A percentile compares a stretch with the other conserved stretches of the same genome.
Evolutionary conservation across 345 rosid genomes (phyloP).

Genomic region (Streptanthus diversifolius): DNA sequence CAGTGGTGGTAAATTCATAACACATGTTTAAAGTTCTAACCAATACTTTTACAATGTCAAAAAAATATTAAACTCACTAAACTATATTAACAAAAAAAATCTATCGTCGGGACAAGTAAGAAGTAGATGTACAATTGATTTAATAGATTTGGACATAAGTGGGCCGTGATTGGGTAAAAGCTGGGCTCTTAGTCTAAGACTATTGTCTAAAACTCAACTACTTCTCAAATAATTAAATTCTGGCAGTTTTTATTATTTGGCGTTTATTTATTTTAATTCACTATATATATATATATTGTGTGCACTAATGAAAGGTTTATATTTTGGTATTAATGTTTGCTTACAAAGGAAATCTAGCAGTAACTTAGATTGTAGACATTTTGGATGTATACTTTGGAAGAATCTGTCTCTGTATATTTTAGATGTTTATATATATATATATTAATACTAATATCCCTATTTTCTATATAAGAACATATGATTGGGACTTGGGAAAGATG

Average conservation of each 20-base stretch:
- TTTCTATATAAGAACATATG: no score
- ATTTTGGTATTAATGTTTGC: neutral
- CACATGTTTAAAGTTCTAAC: no score
- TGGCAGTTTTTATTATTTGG: neutral
- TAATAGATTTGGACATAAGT: neutral
- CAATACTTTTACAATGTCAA: no score
- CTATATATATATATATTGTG: no score
- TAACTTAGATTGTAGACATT: neutral
- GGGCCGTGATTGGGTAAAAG: conserved; percentile 8
- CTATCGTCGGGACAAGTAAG: conserved; percentile 16
- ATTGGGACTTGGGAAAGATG: neutral
- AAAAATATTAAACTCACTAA: no score
- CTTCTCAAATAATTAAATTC: neutral
- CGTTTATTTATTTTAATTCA: neutral
- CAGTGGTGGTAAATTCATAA: no score
- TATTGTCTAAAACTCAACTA: neutral
- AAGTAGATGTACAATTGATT: neutral
- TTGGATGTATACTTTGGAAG: neutral
- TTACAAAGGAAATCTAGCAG: neutral
- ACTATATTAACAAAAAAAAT: no score
- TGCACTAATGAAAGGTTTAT: no score
- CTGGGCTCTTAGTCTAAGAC: neutral
- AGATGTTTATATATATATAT: neutral
- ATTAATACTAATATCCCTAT: neutral
- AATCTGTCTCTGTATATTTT: neutral